Base-by-base conservation (phyloP, 768 basidiomycete genomes). In the Cystobasidium onofrii region DNA sequence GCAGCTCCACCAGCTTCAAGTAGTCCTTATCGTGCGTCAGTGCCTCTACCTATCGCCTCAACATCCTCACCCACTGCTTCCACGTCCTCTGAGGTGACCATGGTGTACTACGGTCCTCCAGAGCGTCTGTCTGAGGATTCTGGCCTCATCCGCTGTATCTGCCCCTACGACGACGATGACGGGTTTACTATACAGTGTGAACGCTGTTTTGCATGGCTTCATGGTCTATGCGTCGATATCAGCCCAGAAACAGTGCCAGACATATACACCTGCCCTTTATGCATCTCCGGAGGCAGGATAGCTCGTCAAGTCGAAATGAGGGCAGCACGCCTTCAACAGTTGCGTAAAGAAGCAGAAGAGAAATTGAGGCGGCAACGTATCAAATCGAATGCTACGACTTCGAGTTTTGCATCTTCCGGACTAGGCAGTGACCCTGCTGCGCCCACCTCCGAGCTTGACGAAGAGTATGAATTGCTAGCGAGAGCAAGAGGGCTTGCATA, bases 121-220 rank as follows among this genome's bases (percentile, higher is more conserved):
- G 41, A 23, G 10, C 44, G 29, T 17, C 46, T 67, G 44, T 31
- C 65, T 29, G 67, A 76, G 65, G 77, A 77, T 52, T 64, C 73
- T 4, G 78, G 78, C 34, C 54, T 78, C 27, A 79, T 84, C 79
- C 82, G 82, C 57, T 93, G 91, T 80, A 89, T 91, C 74, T 93
- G 91, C 80, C 87, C 86, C 6, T 85, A 86, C 74, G 82, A 84
- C 57, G 84, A 87, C 78, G 91, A 91, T 81, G 90, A 91, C 80
- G 91, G 91, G 25, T 90, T 89, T 80, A 88, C 87, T 12, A 90
- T 93, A 75, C 89, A 88, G 12, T 94, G 92, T 82, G 92, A 93
- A 80, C 80, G 83, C 62, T 94, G 92, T 79, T 85, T 85, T 25
- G 85, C 88, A 44, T 93, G 92, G 91, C 89, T 88, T 77, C 92